phyloP scores from a whole-genome alignment of 257 asterid genomes.

The Primulina tabacum region DNA sequence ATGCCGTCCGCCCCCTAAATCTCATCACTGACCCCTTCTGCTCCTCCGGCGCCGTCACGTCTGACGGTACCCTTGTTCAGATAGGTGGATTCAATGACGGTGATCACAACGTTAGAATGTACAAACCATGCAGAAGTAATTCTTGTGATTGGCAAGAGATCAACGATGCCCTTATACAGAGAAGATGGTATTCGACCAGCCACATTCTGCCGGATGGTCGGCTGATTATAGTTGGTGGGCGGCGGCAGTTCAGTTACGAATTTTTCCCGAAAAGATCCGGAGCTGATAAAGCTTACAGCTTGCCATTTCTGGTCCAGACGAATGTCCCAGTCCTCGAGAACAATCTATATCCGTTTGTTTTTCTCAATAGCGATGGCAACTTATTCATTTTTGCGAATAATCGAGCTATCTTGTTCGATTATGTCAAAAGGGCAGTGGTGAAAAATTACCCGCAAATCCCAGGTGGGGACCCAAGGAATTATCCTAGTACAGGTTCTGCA shows the following conservation, averaged over 20 bases:
- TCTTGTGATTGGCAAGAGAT: constrained; percentile 31
- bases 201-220: constrained; percentile 34
- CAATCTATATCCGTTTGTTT: constrained; percentile 34
- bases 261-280: constrained; percentile 21
- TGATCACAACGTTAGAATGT: constrained; percentile 16
- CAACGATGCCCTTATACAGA: constrained; percentile 10
- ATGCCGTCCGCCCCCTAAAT: constrained; percentile 29
- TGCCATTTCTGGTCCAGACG: constrained; percentile 28
- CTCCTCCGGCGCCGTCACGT: constrained; percentile 29
- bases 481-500: constrained; percentile 27
- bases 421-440: not conserved
- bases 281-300: constrained; percentile 10
- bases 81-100: constrained; percentile 34
- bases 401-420: constrained; percentile 29
- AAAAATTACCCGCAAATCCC: constrained; percentile 18
- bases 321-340: constrained; percentile 26
- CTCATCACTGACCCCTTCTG: constrained; percentile 32
- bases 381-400: constrained; percentile 32
- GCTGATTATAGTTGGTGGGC: constrained; percentile 29
- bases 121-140: constrained; percentile 4
- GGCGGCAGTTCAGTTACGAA: constrained; percentile 26
- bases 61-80: constrained; percentile 25
- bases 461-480: constrained; percentile 24
- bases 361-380: constrained; percentile 31
- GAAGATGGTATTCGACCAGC: constrained; percentile 35